These are phyloP conservation scores for Penicillium goetzii DNA, from an alignment of 495 filamentous ascomycete genomes.

Conservation along the genomic window DNA sequence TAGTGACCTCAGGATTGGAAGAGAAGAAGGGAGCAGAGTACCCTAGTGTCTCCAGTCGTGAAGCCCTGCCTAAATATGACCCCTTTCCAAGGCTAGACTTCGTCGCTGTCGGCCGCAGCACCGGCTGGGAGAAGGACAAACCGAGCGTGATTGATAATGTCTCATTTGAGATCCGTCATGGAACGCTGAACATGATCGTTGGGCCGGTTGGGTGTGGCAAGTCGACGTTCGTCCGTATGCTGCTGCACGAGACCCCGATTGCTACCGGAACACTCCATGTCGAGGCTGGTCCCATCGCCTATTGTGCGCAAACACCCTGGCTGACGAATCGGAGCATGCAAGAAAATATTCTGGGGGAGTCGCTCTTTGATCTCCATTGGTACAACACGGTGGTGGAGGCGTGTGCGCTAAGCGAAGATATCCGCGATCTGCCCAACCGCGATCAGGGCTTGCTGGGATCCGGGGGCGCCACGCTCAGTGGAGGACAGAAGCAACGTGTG, in stretches of 20 bases:
- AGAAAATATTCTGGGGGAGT: slow-evolving; percentile 1
- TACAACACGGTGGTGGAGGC: slow-evolving; percentile 36
- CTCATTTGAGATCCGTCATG: not conserved
- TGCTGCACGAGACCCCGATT: slow-evolving; percentile 26
- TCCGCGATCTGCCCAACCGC: slow-evolving; percentile 49
- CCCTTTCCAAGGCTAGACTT: not conserved
- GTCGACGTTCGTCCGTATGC: slow-evolving; percentile 42
- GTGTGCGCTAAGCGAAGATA: slow-evolving; percentile 35
- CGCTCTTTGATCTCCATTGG: slow-evolving; percentile 33
- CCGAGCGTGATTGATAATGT: not conserved
- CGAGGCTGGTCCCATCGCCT: slow-evolving; percentile 33
- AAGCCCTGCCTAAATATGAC: not conserved
- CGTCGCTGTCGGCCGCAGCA: not conserved
- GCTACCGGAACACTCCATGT: slow-evolving; percentile 21
- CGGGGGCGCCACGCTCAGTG: slow-evolving; percentile 78
- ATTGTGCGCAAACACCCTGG: not conserved
- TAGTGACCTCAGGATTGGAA: not conserved
- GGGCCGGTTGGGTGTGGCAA: slow-evolving; percentile 50
- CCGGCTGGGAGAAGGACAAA: not conserved
- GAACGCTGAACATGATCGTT: slow-evolving; percentile 26
- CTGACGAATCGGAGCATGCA: not conserved
- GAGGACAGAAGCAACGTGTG: slow-evolving; percentile 74
- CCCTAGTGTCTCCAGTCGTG: not conserved
- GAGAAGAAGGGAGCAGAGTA: not conserved
- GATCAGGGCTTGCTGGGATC: slow-evolving; percentile 80